Evolutionary conservation across 345 rosid species (phyloP), one percentile per base, ranked within the genome.

Genomic region (Bruguiera sexangula): DNA sequence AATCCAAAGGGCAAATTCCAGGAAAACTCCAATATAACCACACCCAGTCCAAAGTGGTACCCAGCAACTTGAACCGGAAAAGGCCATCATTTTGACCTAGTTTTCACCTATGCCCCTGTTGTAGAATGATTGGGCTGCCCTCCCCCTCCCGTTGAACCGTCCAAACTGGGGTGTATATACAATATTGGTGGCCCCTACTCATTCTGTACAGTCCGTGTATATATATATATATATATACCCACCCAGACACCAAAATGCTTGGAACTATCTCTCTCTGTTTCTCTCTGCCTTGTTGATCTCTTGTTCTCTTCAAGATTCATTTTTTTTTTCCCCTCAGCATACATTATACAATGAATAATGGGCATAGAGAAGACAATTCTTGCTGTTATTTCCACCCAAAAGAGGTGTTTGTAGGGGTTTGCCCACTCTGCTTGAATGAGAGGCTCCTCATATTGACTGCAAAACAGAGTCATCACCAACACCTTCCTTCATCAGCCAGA

Each of bases 371-470:
- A 75, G 83, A 84, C 76, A 78, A 78, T 64, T 75, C 85, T 21
- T 77, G 65, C 59, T 95, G 98, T 76, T 88, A 85, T 75, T 90
- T 88, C 82, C 99, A 95, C 76, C 96, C 96, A 39, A 85, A 79
- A 62, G 86, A 83, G 71, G 73, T 66, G 7, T 59, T 81, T 22
- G 74, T 90, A 34, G 99, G 99, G 27, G 88, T 95, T 29, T 95
- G 99, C 62, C 81, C 96, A 31, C 75, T 85, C 8, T 95, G 99
- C 81, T 65, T 95, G 65, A 86, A 85, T 55, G 97, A 95, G 73
- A 90, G 93, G 86, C 99, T 95, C 65, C 75, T 92, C 9, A 60
- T 92, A 67, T 80, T 95, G 74, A 92, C 93, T 60, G 79, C 96
- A 67, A 87, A 85, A 77, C 96, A 87, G 74, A 79, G 83, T 31